Conservation (phyloP, 176 grass and related monocot genomes). For the Stipa capillata region DNA sequence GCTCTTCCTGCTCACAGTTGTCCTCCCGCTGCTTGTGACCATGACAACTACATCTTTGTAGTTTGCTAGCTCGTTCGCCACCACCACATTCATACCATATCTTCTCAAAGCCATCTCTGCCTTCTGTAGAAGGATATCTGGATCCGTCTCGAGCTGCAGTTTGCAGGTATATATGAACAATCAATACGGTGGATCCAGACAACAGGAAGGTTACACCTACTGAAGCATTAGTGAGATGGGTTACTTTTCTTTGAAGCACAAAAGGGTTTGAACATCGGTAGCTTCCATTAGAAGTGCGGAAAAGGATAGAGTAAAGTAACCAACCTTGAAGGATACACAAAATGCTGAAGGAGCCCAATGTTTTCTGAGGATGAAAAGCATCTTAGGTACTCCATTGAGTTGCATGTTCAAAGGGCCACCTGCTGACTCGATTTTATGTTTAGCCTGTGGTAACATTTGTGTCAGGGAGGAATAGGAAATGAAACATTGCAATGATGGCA, state of each 20-base stretch:
- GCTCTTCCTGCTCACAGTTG: conserved; percentile 13
- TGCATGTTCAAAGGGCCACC: conserved; percentile 80
- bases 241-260: neutral
- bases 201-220: neutral
- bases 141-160: conserved; percentile 80
- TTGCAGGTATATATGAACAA: neutral
- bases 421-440: conserved; percentile 95
- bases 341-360: conserved; percentile 74
- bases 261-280: neutral
- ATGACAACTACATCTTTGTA: conserved; percentile 50
- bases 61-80: conserved; percentile 53
- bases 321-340: conserved; percentile 93
- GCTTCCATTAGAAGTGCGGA: neutral
- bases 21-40: conserved; percentile 38
- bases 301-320: neutral
- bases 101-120: conserved; percentile 61
- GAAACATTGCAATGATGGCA: neutral
- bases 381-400: conserved; percentile 84
- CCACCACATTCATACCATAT: conserved; percentile 67
- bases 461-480: neutral
- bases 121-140: conserved; percentile 61
- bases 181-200: neutral
- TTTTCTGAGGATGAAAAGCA: conserved; percentile 69
- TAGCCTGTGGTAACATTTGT: conserved; percentile 39
- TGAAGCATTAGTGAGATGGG: neutral